These are phyloP conservation scores for Rosa chinensis DNA, from an alignment of 306 rosid genomes.

Conservation along the genomic window DNA sequence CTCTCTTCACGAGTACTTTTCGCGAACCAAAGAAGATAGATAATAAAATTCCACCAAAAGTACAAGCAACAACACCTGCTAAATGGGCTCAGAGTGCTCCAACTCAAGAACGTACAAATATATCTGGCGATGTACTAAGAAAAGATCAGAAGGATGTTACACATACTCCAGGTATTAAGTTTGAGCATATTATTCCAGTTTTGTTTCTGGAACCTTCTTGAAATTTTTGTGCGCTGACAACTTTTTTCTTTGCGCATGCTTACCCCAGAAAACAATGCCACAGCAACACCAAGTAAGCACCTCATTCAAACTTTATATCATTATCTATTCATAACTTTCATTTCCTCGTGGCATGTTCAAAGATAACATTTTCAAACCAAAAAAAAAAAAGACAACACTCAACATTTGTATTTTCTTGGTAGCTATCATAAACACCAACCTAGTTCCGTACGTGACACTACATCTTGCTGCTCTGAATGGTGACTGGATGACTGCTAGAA, in stretches of 20 bases:
- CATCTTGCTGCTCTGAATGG: slow-evolving; percentile 16
- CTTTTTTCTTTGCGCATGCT: neutral
- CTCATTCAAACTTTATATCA: neutral
- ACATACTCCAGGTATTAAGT: neutral
- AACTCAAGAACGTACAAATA: neutral
- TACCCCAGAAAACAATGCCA: neutral
- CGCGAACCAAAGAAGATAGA: neutral
- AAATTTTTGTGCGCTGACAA: neutral
- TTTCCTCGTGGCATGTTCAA: neutral
- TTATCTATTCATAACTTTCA: neutral
- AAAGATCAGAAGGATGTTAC: neutral
- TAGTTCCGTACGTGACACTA: neutral
- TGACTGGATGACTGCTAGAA: slow-evolving; percentile 7
- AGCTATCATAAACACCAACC: neutral
- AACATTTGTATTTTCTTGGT: neutral
- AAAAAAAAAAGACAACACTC: no score
- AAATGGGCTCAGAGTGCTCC: slow-evolving; percentile 1
- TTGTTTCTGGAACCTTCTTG: neutral
- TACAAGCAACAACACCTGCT: neutral
- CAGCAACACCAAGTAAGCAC: neutral
- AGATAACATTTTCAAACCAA: neutral
- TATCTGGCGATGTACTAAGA: neutral
- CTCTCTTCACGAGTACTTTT: neutral
- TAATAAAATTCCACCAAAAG: neutral
- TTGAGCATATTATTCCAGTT: neutral